phyloP scores from a whole-genome alignment of 345 rosid genomes.

The Isatis tinctoria region DNA sequence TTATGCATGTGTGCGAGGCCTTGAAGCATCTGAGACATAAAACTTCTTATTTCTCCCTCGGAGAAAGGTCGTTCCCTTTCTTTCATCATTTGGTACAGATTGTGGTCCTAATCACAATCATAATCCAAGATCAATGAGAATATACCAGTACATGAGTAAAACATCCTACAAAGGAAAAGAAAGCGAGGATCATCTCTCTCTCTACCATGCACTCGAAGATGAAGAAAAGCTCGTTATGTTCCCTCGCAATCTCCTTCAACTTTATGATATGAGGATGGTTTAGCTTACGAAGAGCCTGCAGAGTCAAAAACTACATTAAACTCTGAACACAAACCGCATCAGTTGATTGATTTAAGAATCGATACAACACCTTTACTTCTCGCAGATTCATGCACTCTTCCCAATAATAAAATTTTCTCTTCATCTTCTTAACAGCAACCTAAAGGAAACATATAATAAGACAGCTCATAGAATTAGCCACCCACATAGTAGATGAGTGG shows the following conservation, averaged over 20 bases:
- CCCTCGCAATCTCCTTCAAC: slow-evolving; percentile 90
- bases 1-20: slow-evolving; percentile 92
- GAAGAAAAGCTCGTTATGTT: slow-evolving; percentile 81
- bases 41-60: slow-evolving; percentile 67
- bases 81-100: slow-evolving; percentile 80
- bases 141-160: not conserved
- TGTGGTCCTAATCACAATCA: slow-evolving; percentile 53
- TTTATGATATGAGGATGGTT: slow-evolving; percentile 83
- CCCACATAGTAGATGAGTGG: not conserved
- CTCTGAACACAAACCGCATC: not conserved
- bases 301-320: slow-evolving; percentile 11
- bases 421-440: slow-evolving; percentile 99
- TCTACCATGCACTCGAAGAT: slow-evolving; percentile 95
- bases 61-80: slow-evolving; percentile 61
- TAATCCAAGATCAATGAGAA: slow-evolving; percentile 1
- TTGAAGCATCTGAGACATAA: slow-evolving; percentile 79
- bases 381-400: slow-evolving; percentile 85
- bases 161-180: not conserved
- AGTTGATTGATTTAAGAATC: not conserved
- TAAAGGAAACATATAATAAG: slow-evolving; percentile 20
- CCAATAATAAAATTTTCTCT: slow-evolving; percentile 87
- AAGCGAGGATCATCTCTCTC: not conserved
- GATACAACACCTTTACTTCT: slow-evolving; percentile 74
- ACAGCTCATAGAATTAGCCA: not conserved
- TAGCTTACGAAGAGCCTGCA: slow-evolving; percentile 84